Conservation (phyloP, 768 basidiomycete genomes). For the Psilocybe cyanescens region DNA sequence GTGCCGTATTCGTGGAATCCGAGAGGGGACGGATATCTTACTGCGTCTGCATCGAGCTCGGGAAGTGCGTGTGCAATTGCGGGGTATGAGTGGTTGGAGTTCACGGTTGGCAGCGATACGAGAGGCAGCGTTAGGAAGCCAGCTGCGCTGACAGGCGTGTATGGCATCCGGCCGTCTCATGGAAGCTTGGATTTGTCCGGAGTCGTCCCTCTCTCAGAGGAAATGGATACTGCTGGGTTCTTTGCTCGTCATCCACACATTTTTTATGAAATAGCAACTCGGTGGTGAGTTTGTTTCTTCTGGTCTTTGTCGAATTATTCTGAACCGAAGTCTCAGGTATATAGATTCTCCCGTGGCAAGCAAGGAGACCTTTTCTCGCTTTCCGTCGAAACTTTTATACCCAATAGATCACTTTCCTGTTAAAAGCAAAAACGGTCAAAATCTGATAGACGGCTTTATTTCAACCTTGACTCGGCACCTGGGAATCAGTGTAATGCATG, state of each 20-base stretch:
- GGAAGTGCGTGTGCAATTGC: constrained; percentile 44
- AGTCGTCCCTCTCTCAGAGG: constrained; percentile 38
- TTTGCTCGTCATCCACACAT: constrained; percentile 37
- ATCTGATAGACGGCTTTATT: constrained; percentile 33
- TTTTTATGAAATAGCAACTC: constrained; percentile 29
- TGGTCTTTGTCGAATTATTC: not conserved
- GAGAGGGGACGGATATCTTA: constrained; percentile 38
- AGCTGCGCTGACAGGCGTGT: constrained; percentile 40
- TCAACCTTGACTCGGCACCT: constrained; percentile 27
- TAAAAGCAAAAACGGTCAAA: constrained; percentile 32
- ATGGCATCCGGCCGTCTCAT: constrained; percentile 38
- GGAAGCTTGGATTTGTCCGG: constrained; percentile 36
- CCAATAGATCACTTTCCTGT: constrained; percentile 40
- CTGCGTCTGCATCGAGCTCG: constrained; percentile 40
- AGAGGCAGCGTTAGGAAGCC: constrained; percentile 43
- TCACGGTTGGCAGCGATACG: constrained; percentile 42
- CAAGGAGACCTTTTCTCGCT: constrained; percentile 25
- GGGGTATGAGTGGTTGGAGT: constrained; percentile 41
- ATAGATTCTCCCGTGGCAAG: constrained; percentile 30
- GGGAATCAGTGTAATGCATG: constrained; percentile 25
- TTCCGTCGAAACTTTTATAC: constrained; percentile 35
- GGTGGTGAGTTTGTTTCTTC: constrained; percentile 29
- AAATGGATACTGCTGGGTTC: constrained; percentile 43
- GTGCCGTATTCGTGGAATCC: constrained; percentile 42
- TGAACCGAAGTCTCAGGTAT: constrained; percentile 27